Evolutionary conservation across 768 basidiomycete genomes (phyloP).

Genomic region (Naganishia onofrii): DNA sequence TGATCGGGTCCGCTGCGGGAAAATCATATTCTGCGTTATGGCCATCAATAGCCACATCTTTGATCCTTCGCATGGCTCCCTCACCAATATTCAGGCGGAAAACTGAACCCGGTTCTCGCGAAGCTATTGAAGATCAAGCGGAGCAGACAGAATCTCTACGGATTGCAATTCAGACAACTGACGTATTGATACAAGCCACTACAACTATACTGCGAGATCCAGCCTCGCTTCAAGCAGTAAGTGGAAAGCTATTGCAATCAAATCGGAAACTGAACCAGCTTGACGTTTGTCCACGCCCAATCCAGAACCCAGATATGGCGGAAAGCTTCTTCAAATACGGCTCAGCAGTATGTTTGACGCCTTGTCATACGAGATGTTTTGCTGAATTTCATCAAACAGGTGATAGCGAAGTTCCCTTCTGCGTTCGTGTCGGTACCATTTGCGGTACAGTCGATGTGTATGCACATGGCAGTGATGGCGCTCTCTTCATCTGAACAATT

Average conservation of each 20-base stretch:
- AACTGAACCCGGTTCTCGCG: slow-evolving; percentile 47
- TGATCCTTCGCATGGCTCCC: slow-evolving; percentile 78
- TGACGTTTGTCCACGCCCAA: neutral
- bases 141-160: slow-evolving; percentile 26
- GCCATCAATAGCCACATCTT: slow-evolving; percentile 76
- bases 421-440: slow-evolving; percentile 56
- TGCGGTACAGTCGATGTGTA: slow-evolving; percentile 64
- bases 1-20: slow-evolving; percentile 47
- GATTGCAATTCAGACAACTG: neutral
- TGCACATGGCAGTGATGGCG: slow-evolving; percentile 67
- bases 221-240: slow-evolving; percentile 42
- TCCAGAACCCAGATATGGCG: slow-evolving; percentile 84
- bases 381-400: slow-evolving; percentile 29
- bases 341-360: slow-evolving; percentile 61
- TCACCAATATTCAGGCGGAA: slow-evolving; percentile 57
- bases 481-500: slow-evolving; percentile 77
- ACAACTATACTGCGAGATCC: slow-evolving; percentile 30
- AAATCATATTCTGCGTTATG: slow-evolving; percentile 59
- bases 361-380: neutral
- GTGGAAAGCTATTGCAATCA: slow-evolving; percentile 1
- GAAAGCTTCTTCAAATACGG: slow-evolving; percentile 82
- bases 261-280: neutral
- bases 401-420: slow-evolving; percentile 47
- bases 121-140: slow-evolving; percentile 21
- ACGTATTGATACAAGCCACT: slow-evolving; percentile 13